Evolutionary conservation across 768 basidiomycete species (phyloP), one percentile per base, ranked within the genome.

Genomic region (Peribolospora kevripleyi): DNA sequence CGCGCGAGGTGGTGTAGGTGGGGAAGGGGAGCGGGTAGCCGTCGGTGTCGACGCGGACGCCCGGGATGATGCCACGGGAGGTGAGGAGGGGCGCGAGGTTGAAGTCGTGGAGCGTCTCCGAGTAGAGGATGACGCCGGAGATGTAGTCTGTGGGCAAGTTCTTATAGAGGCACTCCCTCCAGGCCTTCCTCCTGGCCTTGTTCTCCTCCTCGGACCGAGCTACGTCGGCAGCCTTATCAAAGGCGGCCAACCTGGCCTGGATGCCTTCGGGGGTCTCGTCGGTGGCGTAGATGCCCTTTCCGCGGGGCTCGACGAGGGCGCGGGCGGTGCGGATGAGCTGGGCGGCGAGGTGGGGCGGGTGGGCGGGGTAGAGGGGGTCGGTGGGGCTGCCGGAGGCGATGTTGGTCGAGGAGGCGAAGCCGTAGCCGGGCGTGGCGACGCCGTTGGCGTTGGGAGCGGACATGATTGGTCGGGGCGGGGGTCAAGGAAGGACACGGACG

Each of bases 281-380:
- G 7, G 74, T 75, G 8, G 75, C 75, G 53, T 75, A 75, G 40
- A 75, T 71, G 4, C 74, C 74, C 63, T 70, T 74, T 41, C 73
- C 74, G 13, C 68, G 69, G 38, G 72, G 71, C 59, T 71, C 65
- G 3, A 76, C 74, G 37, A 75, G 62, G 6, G 70, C 69, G 25
- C 67, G 64, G 7, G 74, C 74, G 3, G 69, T 71, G 9, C 64
- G 62, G 48, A 75, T 72, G 55, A 76, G 63, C 56, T 71, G 68
- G 48, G 68, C 62, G 4, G 73, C 71, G 37, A 71, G 68, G 43
- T 66, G 65, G 8, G 67, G 64, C 13, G 70, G 69, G 56, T 73
- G 72, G 60, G 68, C 63, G 8, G 72, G 68, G 48, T 69, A 66
- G 8, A 74, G 62, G 53, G 69, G 9, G 51, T 52, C 41, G 51